Conservation (phyloP, 345 rosid genomes). For the Arabis alpina region DNA sequence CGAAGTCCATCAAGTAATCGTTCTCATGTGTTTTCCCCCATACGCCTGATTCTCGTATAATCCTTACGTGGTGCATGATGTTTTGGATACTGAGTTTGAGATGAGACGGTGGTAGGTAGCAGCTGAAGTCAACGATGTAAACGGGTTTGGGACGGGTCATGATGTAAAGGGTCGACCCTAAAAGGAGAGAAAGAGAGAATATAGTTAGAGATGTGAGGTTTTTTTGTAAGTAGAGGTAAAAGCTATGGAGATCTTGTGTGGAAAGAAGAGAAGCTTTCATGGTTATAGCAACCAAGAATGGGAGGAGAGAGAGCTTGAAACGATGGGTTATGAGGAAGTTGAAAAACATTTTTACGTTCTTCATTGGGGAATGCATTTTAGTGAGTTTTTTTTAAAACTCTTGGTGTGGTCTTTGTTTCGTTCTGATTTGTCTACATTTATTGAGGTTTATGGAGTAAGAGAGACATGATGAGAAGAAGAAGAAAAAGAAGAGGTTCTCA, state of each 20-base stretch:
- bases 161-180: constrained; percentile 23
- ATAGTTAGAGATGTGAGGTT: constrained; percentile 30
- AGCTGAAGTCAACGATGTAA: constrained; percentile 41
- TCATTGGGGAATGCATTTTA: constrained; percentile 25
- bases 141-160: constrained; percentile 38
- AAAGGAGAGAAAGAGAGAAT: constrained; percentile 20
- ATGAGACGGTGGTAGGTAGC: constrained; percentile 44
- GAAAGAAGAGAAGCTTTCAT: constrained; percentile 31
- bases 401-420: constrained; percentile 20
- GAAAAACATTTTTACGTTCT: constrained; percentile 11
- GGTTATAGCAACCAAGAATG: constrained; percentile 9
- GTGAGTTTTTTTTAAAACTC: constrained; percentile 23
- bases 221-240: constrained; percentile 35
- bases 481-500: neutral
- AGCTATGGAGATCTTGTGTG: constrained; percentile 35
- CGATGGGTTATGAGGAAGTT: constrained; percentile 22
- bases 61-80: constrained; percentile 38
- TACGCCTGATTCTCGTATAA: constrained; percentile 30
- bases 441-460: constrained; percentile 32
- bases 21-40: constrained; percentile 17
- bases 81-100: constrained; percentile 34
- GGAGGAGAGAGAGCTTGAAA: constrained; percentile 30
- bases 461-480: neutral
- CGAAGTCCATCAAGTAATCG: constrained; percentile 45
- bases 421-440: constrained; percentile 31